Evolutionary conservation across 345 rosid species (phyloP), one percentile per base, ranked within the genome.

Genomic region (Salix koriyanagi): DNA sequence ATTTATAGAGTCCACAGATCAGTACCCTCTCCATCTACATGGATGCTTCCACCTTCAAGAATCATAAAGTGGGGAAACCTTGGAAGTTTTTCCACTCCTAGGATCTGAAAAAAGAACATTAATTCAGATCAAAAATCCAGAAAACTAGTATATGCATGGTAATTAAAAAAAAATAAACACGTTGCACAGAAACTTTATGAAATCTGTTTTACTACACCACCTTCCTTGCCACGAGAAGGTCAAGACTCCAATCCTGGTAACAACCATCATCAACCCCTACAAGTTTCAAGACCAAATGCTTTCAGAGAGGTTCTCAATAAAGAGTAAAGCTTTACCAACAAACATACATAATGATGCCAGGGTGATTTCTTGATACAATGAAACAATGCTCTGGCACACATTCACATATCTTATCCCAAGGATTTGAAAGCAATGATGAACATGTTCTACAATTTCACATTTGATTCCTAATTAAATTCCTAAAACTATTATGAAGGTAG

Each of bases 11-110:
- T 12, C 15, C 18, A 46, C 50, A 37, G 41, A 48, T 61, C 50
- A 1, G 77, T 79, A 93, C 99, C 99, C 90, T 93, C 98, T 75
- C 99, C 99, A 32, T 93, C 99, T 13, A 96, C 99, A 77, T 96
- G 97, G 83, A 96, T 96, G 88, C 99, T 93, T 84, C 99, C 99
- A 67, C 98, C 99, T 93, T 96, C 99, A 80, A 93, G 99, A 81
- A 93, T 81, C 82, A 96, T 87, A 14, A 85, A 71, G 21, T 93
- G 88, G 11, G 83, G 79, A 84, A 96, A 92, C 64, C 94, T 87
- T 10, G 97, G 96, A 75, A 88, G 76, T 79, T 86, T 89, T 86
- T 96, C 97, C 79, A 81, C 74, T 80, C 65, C 81, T 72, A 96
- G 86, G 83, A 96, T 93, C 99, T 96, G 75, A 74, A 50, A 81